Evolutionary conservation across 805 yeast species (phyloP).

Genomic region (Yamadazyma sp.): DNA sequence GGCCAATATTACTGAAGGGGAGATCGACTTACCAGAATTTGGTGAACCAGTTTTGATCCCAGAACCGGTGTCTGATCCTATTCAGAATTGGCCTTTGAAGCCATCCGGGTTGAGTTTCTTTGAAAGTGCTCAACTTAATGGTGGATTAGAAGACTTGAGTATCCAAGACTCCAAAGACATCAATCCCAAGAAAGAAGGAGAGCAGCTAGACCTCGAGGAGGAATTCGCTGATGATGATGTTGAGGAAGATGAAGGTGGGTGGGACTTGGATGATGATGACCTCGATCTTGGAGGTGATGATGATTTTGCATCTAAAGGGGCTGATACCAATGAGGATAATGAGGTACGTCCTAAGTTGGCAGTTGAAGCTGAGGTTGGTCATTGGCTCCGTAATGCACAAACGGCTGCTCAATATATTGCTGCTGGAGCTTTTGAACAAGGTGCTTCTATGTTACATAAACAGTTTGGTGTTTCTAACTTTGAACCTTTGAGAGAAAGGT

Average conservation of each 20-base stretch:
- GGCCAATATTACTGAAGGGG: conserved; percentile 61
- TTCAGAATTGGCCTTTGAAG: conserved; percentile 80
- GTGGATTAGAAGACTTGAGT: conserved; percentile 67
- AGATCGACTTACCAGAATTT: conserved; percentile 62
- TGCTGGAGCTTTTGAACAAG: conserved; percentile 94
- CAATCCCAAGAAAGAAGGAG: conserved; percentile 17
- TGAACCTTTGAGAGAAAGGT: conserved; percentile 82
- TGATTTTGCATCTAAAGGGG: conserved; percentile 20
- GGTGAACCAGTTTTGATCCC: conserved; percentile 46
- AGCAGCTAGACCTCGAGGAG: conserved; percentile 29
- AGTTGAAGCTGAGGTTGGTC: conserved; percentile 60
- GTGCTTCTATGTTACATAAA: conserved; percentile 86
- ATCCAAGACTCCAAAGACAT: conserved; percentile 37
- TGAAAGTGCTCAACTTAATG: conserved; percentile 69
- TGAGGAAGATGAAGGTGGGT: conserved; percentile 67
- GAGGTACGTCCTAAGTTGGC: conserved; percentile 21
- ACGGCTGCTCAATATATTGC: conserved; percentile 92
- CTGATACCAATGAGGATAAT: conserved; percentile 13
- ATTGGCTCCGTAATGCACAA: conserved; percentile 87
- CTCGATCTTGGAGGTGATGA: conserved; percentile 59
- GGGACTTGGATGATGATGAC: conserved; percentile 83
- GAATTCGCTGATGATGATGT: conserved; percentile 47
- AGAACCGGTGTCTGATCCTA: conserved; percentile 45
- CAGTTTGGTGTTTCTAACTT: conserved; percentile 86
- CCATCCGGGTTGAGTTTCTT: conserved; percentile 73